Evolutionary conservation across 768 basidiomycete genomes (phyloP).

Genomic region (Gymnopilus dilepis): DNA sequence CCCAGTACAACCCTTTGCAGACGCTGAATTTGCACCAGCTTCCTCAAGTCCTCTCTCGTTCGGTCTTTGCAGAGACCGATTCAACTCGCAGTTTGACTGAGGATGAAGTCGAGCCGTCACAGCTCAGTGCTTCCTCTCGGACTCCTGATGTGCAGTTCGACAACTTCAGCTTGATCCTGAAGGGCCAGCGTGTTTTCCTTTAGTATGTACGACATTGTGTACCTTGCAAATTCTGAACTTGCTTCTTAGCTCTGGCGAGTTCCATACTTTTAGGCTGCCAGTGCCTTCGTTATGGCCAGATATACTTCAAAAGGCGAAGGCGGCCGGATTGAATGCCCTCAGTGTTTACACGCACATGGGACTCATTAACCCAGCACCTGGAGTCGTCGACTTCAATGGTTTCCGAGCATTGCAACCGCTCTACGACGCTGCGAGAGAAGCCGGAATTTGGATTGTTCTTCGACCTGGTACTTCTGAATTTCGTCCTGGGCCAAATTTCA

Average conservation of each 20-base stretch:
- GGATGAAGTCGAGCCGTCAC: background rate
- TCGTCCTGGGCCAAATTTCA: background rate
- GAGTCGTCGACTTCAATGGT: conserved; percentile 72
- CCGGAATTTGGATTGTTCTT: conserved; percentile 80
- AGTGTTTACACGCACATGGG: conserved; percentile 87
- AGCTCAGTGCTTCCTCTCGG: conserved; percentile 21
- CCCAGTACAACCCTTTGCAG: conserved; percentile 16
- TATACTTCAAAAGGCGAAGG: conserved; percentile 81
- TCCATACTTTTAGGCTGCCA: conserved; percentile 83
- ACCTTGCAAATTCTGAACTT: background rate
- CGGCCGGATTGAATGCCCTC: conserved; percentile 78
- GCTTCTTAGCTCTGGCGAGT: conserved; percentile 73
- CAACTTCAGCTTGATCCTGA: conserved; percentile 72
- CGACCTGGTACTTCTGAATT: conserved; percentile 60
- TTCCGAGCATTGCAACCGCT: conserved; percentile 74
- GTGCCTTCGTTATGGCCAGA: conserved; percentile 83
- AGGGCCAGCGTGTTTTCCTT: conserved; percentile 73
- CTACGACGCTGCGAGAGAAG: conserved; percentile 73
- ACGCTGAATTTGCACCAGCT: conserved; percentile 18
- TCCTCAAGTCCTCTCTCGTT: conserved; percentile 19
- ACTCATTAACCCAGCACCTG: conserved; percentile 74
- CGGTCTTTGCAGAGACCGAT: background rate
- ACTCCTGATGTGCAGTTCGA: conserved; percentile 57
- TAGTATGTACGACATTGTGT: conserved; percentile 50
- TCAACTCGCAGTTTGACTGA: conserved; percentile 2